These are phyloP conservation scores for Leishmania gerbilli DNA, from an alignment of 208 protist species.

Conservation along the genomic window DNA sequence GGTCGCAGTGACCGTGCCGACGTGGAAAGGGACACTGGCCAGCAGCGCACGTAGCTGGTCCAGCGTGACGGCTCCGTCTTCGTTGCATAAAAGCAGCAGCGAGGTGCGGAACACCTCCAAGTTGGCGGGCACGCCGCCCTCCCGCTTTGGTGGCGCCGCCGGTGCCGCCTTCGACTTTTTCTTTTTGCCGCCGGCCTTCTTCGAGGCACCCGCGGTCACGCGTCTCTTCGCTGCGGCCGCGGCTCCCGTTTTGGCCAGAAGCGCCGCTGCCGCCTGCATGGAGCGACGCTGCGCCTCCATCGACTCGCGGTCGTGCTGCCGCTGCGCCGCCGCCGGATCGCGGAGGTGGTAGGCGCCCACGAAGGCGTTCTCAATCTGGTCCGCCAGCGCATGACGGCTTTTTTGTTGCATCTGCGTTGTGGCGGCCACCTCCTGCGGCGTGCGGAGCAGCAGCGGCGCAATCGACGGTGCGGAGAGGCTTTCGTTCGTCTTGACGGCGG, in stretches of 20 bases:
- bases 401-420: slow-evolving; percentile 28
- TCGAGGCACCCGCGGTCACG: background rate
- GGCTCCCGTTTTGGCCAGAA: slow-evolving; percentile 11
- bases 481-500: background rate
- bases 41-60: slow-evolving; percentile 42
- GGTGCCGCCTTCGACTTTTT: slow-evolving; percentile 14
- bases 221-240: background rate
- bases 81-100: slow-evolving; percentile 46
- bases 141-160: slow-evolving; percentile 14
- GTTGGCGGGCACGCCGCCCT: slow-evolving; percentile 48
- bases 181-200: slow-evolving; percentile 21
- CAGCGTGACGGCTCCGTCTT: slow-evolving; percentile 43
- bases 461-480: background rate
- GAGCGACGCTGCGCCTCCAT: slow-evolving; percentile 21
- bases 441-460: slow-evolving; percentile 7
- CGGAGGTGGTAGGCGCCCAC: slow-evolving; percentile 52
- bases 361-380: slow-evolving; percentile 65
- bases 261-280: slow-evolving; percentile 14
- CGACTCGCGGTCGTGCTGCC: slow-evolving; percentile 20
- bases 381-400: slow-evolving; percentile 25
- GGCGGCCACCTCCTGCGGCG: slow-evolving; percentile 17
- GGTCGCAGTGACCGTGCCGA: slow-evolving; percentile 35
- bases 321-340: slow-evolving; percentile 43
- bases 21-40: slow-evolving; percentile 53
- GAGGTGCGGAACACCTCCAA: slow-evolving; percentile 42